These are phyloP conservation scores for Scheffersomyces segobiensis DNA, from an alignment of 1,139 yeast species.

Conservation along the genomic window DNA sequence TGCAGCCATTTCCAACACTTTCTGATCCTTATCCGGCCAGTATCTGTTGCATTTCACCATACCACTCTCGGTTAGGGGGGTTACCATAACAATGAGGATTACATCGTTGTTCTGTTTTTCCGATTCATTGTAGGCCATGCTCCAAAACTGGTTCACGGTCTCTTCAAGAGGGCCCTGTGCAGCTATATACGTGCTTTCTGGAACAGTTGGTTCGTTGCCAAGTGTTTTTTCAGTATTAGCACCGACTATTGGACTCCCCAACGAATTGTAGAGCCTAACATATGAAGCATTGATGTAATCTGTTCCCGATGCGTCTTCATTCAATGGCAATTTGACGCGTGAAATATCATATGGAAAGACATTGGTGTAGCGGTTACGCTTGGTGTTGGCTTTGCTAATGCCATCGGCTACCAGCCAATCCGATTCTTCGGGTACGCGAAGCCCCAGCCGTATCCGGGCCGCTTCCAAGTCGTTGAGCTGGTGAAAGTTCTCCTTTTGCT, in stretches of 20 bases:
- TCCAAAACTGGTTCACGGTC: constrained; percentile 81
- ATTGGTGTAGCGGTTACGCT: constrained; percentile 42
- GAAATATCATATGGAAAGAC: constrained; percentile 45
- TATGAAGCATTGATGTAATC: constrained; percentile 49
- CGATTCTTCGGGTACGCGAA: constrained; percentile 12
- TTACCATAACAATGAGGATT: constrained; percentile 79
- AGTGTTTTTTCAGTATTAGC: background rate
- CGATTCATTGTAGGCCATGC: constrained; percentile 64
- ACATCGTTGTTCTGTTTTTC: constrained; percentile 33
- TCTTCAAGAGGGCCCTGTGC: constrained; percentile 61
- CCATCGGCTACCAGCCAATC: constrained; percentile 27
- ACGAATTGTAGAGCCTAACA: constrained; percentile 16
- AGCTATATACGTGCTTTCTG: constrained; percentile 32
- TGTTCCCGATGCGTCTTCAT: constrained; percentile 11
- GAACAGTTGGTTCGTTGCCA: background rate
- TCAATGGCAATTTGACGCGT: constrained; percentile 32
- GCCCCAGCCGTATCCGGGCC: constrained; percentile 7
- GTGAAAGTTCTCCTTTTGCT: constrained; percentile 15
- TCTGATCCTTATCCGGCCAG: constrained; percentile 55
- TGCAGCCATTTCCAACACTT: constrained; percentile 20
- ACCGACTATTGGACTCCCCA: background rate
- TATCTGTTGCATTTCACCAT: constrained; percentile 70
- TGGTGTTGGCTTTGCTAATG: constrained; percentile 13
- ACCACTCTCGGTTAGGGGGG: constrained; percentile 67
- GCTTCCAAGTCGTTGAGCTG: constrained; percentile 11